Evolutionary conservation across 441 rosid genomes (phyloP).

Genomic region (Erodium chrysanthum): DNA sequence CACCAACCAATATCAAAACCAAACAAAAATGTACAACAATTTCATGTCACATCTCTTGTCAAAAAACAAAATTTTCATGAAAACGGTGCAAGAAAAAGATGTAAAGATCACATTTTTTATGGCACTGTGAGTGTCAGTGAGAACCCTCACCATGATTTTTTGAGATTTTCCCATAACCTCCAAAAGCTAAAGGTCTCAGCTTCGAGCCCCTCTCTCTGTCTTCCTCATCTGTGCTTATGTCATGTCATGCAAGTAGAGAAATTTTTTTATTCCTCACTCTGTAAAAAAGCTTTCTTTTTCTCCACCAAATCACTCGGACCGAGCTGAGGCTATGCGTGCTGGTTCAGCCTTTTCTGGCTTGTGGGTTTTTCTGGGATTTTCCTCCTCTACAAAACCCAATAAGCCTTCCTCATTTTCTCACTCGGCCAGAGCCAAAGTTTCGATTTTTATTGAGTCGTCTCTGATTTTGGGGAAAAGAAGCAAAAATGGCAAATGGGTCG

Average conservation of each 20-base stretch:
- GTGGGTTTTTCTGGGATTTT: constrained; percentile 24
- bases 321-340: constrained; percentile 40
- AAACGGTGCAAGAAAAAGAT: not conserved
- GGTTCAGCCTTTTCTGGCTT: constrained; percentile 24
- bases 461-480: not conserved
- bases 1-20: not conserved
- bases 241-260: constrained; percentile 50
- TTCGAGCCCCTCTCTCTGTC: constrained; percentile 7
- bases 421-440: not conserved
- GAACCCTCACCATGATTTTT: constrained; percentile 30
- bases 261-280: no score
- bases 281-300: constrained; percentile 16
- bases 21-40: not conserved
- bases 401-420: not conserved
- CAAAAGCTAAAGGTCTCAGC: constrained; percentile 22
- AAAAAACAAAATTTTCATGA: not conserved
- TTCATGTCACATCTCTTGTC: not conserved
- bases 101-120: not conserved
- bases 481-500: constrained; percentile 46
- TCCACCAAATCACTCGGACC: constrained; percentile 57
- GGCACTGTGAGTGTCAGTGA: constrained; percentile 7
- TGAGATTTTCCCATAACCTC: not conserved
- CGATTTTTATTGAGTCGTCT: constrained; percentile 20
- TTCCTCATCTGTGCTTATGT: constrained; percentile 29
- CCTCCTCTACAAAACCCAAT: constrained; percentile 31